These are phyloP conservation scores for Boletus subcaerulescens DNA, from an alignment of 768 basidiomycete species.

Conservation along the genomic window DNA sequence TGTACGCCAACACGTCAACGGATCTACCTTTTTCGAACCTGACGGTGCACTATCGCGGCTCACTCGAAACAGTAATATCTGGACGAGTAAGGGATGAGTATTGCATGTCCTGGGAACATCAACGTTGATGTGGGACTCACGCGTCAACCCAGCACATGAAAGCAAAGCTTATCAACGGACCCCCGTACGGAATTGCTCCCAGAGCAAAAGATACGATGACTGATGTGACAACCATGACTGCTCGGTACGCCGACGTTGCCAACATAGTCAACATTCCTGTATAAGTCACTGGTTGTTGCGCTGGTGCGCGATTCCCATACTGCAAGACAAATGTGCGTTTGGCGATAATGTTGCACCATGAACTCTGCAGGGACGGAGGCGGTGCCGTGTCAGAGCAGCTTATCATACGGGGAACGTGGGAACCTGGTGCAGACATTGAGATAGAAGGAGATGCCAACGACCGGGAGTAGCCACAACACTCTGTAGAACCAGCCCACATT, in stretches of 20 bases:
- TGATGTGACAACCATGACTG: constrained; percentile 79
- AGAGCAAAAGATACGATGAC: constrained; percentile 66
- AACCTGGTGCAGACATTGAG: constrained; percentile 60
- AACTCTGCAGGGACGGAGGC: constrained; percentile 44
- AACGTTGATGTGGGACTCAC: constrained; percentile 47
- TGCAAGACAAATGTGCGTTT: constrained; percentile 70
- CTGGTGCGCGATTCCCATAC: constrained; percentile 58
- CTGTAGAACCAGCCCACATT: constrained; percentile 78
- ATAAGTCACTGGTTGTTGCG: constrained; percentile 56
- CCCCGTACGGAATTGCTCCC: constrained; percentile 60
- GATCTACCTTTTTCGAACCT: neutral
- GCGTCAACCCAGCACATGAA: constrained; percentile 87
- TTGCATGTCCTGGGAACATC: neutral
- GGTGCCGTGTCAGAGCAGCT: constrained; percentile 11
- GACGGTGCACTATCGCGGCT: constrained; percentile 19
- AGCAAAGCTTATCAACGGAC: constrained; percentile 56
- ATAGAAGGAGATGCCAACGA: constrained; percentile 74
- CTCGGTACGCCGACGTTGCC: constrained; percentile 78
- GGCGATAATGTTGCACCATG: constrained; percentile 76
- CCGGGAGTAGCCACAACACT: constrained; percentile 74
- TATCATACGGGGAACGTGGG: constrained; percentile 4
- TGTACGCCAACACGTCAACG: constrained; percentile 28
- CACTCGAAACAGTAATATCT: constrained; percentile 94
- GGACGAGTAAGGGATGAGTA: neutral
- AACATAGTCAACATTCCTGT: constrained; percentile 69